Conservation (phyloP, 305 asterid species). For the Euphrasia arctica region DNA sequence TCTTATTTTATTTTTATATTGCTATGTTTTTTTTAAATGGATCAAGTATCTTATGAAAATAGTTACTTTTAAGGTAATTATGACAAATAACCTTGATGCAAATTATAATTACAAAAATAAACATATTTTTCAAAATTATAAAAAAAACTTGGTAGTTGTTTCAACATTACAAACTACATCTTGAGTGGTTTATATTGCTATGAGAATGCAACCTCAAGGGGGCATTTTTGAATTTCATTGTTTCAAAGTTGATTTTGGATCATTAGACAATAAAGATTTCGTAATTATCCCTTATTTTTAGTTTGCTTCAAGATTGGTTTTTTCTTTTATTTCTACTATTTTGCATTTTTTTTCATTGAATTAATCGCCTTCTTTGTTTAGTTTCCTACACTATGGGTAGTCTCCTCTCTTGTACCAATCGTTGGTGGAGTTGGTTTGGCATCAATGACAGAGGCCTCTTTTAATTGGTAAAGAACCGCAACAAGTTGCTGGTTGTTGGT, state of each 20-base stretch:
- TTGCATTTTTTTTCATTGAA: neutral
- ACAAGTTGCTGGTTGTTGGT: conserved; percentile 1
- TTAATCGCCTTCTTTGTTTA: conserved; percentile 29
- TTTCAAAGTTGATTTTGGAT: neutral
- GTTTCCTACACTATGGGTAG: conserved; percentile 86
- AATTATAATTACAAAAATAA: neutral
- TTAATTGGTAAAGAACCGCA: conserved; percentile 66
- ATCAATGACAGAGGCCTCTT: conserved; percentile 92
- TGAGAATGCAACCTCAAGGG: neutral
- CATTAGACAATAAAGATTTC: neutral
- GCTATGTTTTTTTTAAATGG: conserved; percentile 1
- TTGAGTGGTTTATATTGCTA: neutral
- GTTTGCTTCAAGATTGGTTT: neutral
- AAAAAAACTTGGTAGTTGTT: neutral
- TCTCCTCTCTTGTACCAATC: conserved; percentile 84
- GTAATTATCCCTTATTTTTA: neutral
- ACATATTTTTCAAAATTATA: neutral
- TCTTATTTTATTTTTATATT: too few species aligned
- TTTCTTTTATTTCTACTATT: neutral
- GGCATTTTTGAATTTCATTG: neutral
- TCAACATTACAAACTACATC: neutral
- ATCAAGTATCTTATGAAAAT: neutral
- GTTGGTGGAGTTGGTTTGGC: conserved; percentile 98
- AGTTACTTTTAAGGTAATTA: neutral
- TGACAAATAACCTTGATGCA: neutral